Evolutionary conservation across 768 basidiomycete genomes (phyloP).

Genomic region (Pilatotrama ljubarskyi): DNA sequence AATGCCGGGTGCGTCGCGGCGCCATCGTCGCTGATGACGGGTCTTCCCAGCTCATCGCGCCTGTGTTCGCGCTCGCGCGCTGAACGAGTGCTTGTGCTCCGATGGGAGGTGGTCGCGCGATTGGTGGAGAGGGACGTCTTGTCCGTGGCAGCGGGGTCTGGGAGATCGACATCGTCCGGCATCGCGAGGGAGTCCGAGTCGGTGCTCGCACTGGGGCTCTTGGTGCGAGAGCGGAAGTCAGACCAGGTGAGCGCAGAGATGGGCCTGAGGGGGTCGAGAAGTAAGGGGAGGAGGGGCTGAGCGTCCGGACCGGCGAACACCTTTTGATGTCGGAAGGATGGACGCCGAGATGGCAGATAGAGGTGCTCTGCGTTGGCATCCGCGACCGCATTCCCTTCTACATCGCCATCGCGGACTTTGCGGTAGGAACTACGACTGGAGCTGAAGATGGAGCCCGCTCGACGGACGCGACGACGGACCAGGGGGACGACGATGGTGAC

Average conservation of each 20-base stretch:
- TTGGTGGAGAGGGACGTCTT: conserved; percentile 18
- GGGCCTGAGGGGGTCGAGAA: conserved; percentile 23
- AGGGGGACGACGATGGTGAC: conserved; percentile 22
- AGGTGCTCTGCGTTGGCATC: background rate
- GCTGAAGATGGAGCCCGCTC: background rate
- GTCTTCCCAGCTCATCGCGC: conserved; percentile 13
- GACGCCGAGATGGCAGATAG: conserved; percentile 23
- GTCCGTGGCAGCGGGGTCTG: background rate
- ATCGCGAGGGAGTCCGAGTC: conserved; percentile 4
- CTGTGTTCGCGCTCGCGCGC: conserved; percentile 7
- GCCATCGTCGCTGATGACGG: conserved; percentile 12
- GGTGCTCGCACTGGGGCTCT: conserved; percentile 20
- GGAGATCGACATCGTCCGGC: conserved; percentile 8
- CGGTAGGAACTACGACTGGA: background rate
- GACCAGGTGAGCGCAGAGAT: conserved; percentile 32
- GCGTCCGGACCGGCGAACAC: conserved; percentile 26
- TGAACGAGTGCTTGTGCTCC: conserved; percentile 12
- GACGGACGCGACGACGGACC: conserved; percentile 12
- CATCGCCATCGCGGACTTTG: conserved; percentile 5
- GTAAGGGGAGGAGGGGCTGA: conserved; percentile 23
- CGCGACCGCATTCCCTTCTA: background rate
- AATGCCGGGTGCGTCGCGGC: conserved; percentile 14
- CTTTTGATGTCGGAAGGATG: conserved; percentile 27
- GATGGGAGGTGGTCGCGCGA: conserved; percentile 27
- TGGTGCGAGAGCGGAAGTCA: conserved; percentile 25